Evolutionary conservation across 1,139 yeast genomes (phyloP).

Genomic region (Hyphopichia pseudoburtonii): DNA sequence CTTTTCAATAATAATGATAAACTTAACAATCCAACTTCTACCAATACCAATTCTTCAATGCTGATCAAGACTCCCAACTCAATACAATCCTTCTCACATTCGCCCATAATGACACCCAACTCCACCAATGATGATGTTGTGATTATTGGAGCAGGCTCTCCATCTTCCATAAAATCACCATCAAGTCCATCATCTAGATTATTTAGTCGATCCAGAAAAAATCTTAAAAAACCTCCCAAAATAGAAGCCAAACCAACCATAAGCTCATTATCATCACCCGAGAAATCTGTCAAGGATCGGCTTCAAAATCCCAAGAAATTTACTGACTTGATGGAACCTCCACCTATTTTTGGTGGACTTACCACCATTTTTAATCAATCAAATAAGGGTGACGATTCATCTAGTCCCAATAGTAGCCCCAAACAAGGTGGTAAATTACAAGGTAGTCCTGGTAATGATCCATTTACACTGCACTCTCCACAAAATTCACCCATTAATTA

Average conservation of each 20-base stretch:
- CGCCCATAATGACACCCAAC: slow-evolving; percentile 14
- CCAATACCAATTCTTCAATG: not conserved
- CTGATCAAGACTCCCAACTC: slow-evolving; percentile 1
- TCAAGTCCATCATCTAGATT: slow-evolving; percentile 37
- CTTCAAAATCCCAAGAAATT: slow-evolving; percentile 13
- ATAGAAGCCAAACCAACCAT: slow-evolving; percentile 30
- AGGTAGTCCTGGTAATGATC: not conserved
- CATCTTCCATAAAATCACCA: slow-evolving; percentile 26
- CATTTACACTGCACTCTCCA: not conserved
- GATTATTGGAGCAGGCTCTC: slow-evolving; percentile 38
- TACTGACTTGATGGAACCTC: slow-evolving; percentile 38
- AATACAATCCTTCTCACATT: slow-evolving; percentile 2
- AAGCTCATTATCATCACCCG: slow-evolving; percentile 32
- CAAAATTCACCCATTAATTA: not conserved
- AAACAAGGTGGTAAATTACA: not conserved
- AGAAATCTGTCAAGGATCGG: slow-evolving; percentile 22
- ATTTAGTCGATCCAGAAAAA: slow-evolving; percentile 22
- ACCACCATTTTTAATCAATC: not conserved
- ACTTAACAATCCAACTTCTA: not conserved
- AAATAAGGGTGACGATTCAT: not conserved
- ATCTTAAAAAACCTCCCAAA: slow-evolving; percentile 6
- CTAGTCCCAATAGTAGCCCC: not conserved
- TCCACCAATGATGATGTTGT: slow-evolving; percentile 23
- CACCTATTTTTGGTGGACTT: slow-evolving; percentile 28
- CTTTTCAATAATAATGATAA: not conserved